Evolutionary conservation across 2,329 filamentous ascomycete species (phyloP).

Genomic region (Phoma herbarum): DNA sequence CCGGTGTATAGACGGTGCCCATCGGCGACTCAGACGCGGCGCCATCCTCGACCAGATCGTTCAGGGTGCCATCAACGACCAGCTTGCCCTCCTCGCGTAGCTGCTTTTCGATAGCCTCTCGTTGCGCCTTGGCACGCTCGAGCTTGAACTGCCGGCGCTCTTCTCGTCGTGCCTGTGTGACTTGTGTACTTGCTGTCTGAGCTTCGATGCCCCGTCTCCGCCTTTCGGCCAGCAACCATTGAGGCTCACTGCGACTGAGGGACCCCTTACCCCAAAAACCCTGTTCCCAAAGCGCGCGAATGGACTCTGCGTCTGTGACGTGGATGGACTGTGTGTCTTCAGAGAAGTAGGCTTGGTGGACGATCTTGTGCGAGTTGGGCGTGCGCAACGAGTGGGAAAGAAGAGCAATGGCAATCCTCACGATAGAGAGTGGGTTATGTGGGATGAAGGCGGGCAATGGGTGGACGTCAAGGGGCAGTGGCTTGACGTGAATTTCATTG

Average conservation of each 20-base stretch:
- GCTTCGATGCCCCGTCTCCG: conserved; percentile 71
- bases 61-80: conserved; percentile 32
- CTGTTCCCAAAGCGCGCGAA: conserved; percentile 90
- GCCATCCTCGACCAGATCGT: conserved; percentile 44
- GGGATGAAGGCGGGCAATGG: conserved; percentile 89
- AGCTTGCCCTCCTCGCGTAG: conserved; percentile 63
- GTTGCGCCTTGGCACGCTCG: conserved; percentile 87
- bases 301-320: conserved; percentile 77
- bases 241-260: conserved; percentile 92
- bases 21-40: conserved; percentile 29
- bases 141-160: conserved; percentile 87
- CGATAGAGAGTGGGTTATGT: conserved; percentile 87
- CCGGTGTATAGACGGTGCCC: conserved; percentile 31
- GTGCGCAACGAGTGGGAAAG: conserved; percentile 74
- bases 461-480: conserved; percentile 80
- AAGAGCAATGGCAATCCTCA: conserved; percentile 82
- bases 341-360: conserved; percentile 83
- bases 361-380: conserved; percentile 69
- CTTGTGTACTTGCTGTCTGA: conserved; percentile 79
- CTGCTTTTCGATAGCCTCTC: conserved; percentile 81
- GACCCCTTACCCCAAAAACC: conserved; percentile 97
- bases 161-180: conserved; percentile 77
- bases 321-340: conserved; percentile 82
- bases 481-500: conserved; percentile 79
- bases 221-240: conserved; percentile 86